phyloP scores from a whole-genome alignment of 1,284 basidiomycete genomes.

The Ustilago curta region DNA sequence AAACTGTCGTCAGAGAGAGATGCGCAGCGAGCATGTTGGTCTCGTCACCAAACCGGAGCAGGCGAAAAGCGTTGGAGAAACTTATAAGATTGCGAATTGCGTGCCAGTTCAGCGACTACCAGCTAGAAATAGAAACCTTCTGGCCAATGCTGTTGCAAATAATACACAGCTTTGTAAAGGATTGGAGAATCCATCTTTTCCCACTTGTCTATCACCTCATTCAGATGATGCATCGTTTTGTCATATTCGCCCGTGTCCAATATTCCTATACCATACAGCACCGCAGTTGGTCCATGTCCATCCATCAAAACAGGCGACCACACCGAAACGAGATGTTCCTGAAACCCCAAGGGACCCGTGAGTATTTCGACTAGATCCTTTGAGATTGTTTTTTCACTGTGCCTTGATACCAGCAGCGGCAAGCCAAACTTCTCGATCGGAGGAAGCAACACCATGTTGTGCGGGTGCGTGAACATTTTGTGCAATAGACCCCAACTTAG shows the following conservation, averaged over 20 bases:
- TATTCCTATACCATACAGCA: conserved; percentile 25
- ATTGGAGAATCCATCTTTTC: too few relatives aligned
- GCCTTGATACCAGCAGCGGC: neutral
- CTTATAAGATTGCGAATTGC: too few relatives aligned
- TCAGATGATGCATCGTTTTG: neutral
- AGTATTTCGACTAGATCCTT: neutral
- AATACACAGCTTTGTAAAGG: too few relatives aligned
- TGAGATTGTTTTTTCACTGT: neutral
- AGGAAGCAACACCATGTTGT: neutral
- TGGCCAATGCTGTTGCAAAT: too few relatives aligned
- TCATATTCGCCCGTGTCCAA: neutral
- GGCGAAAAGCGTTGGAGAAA: too few relatives aligned
- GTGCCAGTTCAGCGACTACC: too few relatives aligned
- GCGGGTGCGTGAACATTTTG: neutral
- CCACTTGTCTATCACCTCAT: neutral
- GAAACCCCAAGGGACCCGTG: neutral
- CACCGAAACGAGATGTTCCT: conserved; percentile 6
- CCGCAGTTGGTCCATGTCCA: neutral
- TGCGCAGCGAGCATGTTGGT: too few relatives aligned
- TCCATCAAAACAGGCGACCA: conserved; percentile 23
- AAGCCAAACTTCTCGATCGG: neutral
- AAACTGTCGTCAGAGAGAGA: too few relatives aligned
- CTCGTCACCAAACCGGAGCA: too few relatives aligned
- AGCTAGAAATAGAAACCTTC: too few relatives aligned
- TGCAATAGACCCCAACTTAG: neutral